A percentile compares a stretch with the other conserved stretches of the same genome.
Evolutionary conservation across 2,329 filamentous ascomycete species (phyloP).

Genomic region (Cladosporium phlei): DNA sequence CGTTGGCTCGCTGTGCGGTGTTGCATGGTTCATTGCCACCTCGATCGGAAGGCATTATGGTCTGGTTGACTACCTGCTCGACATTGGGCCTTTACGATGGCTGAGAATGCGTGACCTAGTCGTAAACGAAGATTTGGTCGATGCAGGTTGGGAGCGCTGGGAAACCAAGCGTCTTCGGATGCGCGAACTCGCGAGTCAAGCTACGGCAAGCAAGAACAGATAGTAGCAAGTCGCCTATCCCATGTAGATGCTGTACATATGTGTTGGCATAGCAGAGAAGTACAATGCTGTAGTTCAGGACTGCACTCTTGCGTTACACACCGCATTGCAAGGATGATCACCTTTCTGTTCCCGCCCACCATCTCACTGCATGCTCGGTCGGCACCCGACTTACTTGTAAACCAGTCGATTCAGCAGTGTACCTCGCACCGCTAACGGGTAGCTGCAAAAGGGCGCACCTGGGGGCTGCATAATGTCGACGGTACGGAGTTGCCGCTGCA

Average conservation of each 20-base stretch:
- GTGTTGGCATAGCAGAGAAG: neutral
- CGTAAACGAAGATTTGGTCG: slow-evolving; percentile 79
- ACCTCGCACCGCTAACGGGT: neutral
- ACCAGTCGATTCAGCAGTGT: neutral
- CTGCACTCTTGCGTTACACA: neutral
- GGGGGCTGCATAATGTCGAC: neutral
- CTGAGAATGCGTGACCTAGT: slow-evolving; percentile 78
- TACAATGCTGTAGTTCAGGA: neutral
- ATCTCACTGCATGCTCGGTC: too few relatives aligned
- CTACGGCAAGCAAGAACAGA: neutral
- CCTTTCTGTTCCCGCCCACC: neutral
- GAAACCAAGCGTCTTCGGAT: slow-evolving; percentile 39
- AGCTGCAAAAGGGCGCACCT: neutral
- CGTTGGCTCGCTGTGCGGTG: slow-evolving; percentile 66
- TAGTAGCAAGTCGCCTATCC: neutral
- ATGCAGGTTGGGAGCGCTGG: slow-evolving; percentile 94
- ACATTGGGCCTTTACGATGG: slow-evolving; percentile 58
- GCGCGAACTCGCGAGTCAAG: neutral
- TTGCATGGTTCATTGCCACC: slow-evolving; percentile 74
- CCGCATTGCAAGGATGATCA: neutral
- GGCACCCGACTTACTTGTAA: too few relatives aligned
- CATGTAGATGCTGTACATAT: neutral
- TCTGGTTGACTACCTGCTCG: slow-evolving; percentile 67
- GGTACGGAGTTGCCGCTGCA: neutral
- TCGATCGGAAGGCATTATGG: slow-evolving; percentile 62